These are phyloP conservation scores for Begonia fuchsioides DNA, from an alignment of 306 rosid genomes.

Conservation along the genomic window DNA sequence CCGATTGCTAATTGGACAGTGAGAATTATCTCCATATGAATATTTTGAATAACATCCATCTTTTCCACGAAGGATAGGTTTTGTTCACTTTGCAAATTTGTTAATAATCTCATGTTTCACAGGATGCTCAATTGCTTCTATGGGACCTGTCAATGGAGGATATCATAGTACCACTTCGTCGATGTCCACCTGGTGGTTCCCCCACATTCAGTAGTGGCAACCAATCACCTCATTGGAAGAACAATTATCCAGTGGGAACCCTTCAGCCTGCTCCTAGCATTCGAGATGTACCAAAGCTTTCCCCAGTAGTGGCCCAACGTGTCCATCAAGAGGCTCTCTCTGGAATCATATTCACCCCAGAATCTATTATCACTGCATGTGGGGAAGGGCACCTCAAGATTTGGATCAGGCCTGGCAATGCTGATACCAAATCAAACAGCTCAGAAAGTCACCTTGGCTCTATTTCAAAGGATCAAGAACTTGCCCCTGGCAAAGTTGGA, in stretches of 20 bases:
- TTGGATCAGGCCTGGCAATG: constrained; percentile 56
- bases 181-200: constrained; percentile 80
- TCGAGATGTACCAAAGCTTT: constrained; percentile 73
- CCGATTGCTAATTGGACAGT: too few relatives aligned
- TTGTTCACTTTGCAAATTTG: too few relatives aligned
- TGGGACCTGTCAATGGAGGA: constrained; percentile 92
- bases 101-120: constrained; percentile 38
- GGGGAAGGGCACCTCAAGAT: constrained; percentile 86
- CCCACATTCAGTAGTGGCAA: constrained; percentile 83
- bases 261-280: constrained; percentile 91
- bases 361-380: constrained; percentile 77
- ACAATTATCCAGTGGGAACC: constrained; percentile 50
- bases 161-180: constrained; percentile 76
- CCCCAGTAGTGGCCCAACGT: constrained; percentile 77
- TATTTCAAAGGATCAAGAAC: too few relatives aligned
- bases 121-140: constrained; percentile 91
- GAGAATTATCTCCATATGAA: too few relatives aligned
- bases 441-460: not conserved
- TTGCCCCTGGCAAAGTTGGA: too few relatives aligned
- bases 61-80: too few relatives aligned
- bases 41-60: too few relatives aligned
- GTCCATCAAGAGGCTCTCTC: constrained; percentile 92
- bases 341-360: constrained; percentile 67
- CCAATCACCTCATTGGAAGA: constrained; percentile 94
- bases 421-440: constrained; percentile 8